Evolutionary conservation across 345 rosid species (phyloP), one percentile per base, ranked within the genome.

Genomic region (Arabis hirsuta): DNA sequence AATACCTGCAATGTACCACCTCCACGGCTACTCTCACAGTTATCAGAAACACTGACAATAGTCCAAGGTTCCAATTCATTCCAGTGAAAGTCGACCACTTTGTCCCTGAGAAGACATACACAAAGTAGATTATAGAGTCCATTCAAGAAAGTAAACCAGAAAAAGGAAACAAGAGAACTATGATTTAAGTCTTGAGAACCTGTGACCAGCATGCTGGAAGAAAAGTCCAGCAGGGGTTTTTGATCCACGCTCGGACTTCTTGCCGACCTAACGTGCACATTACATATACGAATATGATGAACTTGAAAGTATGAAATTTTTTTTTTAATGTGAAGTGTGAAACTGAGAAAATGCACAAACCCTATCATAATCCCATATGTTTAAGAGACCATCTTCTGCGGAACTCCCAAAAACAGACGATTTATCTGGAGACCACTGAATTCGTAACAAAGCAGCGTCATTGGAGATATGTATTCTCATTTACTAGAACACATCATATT

Each of bases 401-500:
- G 96, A 90, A 79, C 97, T 93, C 67, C 98, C 98, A 78, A 93
- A 93, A 12, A 93, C 97, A 13, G 98, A 88, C 62, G 92, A 47
- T 71, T 84, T 90, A 76, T 90, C 92, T 20, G 97, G 98, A 76
- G 84, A 90, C 97, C 96, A 93, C 96, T 93, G 89, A 12, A 69
- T 51, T 78, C 56, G 50, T 62, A 46, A 65, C 62, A 12, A 16
- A 58, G 43, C 1, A n/a, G 46, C 29, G 27, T 70, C 44, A 72
- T 2, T 46, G 32, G 20, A 24, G 57, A 36, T 45, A 34, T 4
- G 62, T 51, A 59, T 22, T 39, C 57, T 55, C 51, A 32, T n/a
- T 26, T n/a, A 10, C 62, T 16, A 45, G 7, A 27, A 63, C 13
- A 55, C 14, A 45, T 45, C 1, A 45, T 44, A 44, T 12, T 12